Evolutionary conservation across 345 rosid species (phyloP).

Genomic region (Euphorbia pulcherrima): DNA sequence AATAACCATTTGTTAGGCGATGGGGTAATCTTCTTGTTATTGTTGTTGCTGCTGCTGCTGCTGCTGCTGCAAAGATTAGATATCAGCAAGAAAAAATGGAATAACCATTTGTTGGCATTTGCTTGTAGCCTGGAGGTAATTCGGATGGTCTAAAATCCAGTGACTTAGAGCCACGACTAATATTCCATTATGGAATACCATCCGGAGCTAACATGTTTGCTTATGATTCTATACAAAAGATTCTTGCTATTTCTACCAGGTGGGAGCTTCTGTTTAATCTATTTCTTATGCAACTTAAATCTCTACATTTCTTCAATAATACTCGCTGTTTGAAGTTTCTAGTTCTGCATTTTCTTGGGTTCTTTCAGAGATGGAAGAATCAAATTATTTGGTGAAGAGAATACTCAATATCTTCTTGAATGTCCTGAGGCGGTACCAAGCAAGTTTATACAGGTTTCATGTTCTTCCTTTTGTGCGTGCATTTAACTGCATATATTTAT

Average conservation of each 20-base stretch:
- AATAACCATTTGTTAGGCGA: too few species aligned
- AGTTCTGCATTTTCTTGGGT: too few species aligned
- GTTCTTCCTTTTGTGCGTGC: conserved; percentile 9
- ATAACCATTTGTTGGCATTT: conserved; percentile 6
- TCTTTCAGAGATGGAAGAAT: conserved; percentile 82
- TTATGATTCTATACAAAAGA: conserved; percentile 58
- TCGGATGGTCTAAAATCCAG: conserved; percentile 53
- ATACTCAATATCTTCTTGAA: conserved; percentile 59
- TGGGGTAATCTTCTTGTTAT: too few species aligned
- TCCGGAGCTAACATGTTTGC: conserved; percentile 62
- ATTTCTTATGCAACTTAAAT: not conserved
- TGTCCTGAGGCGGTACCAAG: conserved; percentile 57
- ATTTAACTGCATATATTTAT: not conserved
- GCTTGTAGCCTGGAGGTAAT: conserved; percentile 59
- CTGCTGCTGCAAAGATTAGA: too few species aligned
- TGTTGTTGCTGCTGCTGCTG: too few species aligned
- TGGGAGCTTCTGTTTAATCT: conserved; percentile 22
- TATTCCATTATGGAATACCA: conserved; percentile 83
- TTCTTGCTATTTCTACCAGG: conserved; percentile 75
- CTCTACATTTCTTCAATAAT: not conserved
- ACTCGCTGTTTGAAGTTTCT: not conserved
- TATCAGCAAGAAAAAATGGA: too few species aligned
- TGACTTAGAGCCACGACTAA: conserved; percentile 72
- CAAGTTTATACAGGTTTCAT: conserved; percentile 68
- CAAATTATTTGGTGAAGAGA: conserved; percentile 69